Evolutionary conservation across 768 basidiomycete genomes (phyloP).

Genomic region (Rhizopogon salebrosus): DNA sequence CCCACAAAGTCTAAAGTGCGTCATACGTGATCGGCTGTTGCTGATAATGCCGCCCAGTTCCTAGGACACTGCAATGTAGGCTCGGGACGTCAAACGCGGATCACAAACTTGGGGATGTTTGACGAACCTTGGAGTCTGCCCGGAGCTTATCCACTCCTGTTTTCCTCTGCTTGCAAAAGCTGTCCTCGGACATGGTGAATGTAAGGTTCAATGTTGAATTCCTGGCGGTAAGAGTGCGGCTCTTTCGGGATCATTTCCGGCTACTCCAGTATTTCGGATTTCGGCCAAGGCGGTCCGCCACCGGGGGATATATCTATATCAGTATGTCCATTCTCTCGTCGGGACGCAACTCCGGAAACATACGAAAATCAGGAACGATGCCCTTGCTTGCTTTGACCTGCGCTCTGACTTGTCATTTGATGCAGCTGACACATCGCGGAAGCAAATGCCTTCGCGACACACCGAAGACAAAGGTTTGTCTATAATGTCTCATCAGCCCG

Average conservation of each 20-base stretch:
- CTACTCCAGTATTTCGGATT: not conserved
- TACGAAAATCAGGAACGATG: not conserved
- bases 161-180: not conserved
- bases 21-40: not conserved
- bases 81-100: not conserved
- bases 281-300: not conserved
- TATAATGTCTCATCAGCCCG: not conserved
- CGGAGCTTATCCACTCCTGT: not conserved
- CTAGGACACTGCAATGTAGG: not conserved
- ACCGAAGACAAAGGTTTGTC: not conserved
- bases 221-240: not conserved
- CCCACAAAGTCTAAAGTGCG: not conserved
- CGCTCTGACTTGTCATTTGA: not conserved
- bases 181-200: not conserved
- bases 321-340: not conserved
- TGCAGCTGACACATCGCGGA: not conserved
- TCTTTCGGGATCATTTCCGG: not conserved
- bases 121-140: not conserved
- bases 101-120: not conserved
- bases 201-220: not conserved
- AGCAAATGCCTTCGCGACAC: not conserved
- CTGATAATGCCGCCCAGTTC: not conserved
- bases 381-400: not conserved
- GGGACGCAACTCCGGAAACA: not conserved
- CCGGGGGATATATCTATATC: not conserved